These are phyloP conservation scores for Schizophyllum amplum DNA, from an alignment of 1,284 basidiomycete genomes.

Conservation along the genomic window DNA sequence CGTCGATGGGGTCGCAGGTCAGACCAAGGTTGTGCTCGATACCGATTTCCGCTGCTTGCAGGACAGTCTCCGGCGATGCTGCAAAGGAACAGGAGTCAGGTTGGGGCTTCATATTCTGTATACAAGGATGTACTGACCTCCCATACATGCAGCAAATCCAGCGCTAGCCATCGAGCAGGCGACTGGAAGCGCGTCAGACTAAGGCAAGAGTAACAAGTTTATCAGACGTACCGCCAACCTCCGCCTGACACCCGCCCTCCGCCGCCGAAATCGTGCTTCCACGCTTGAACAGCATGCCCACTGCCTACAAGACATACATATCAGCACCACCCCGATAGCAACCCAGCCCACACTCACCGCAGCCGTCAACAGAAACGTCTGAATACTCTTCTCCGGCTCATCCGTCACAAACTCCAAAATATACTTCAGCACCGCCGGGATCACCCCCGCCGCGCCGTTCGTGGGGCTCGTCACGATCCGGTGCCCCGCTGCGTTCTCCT, in stretches of 20 bases:
- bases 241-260: slow-evolving; percentile 85
- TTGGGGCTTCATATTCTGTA: slow-evolving; percentile 4
- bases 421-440: slow-evolving; percentile 87
- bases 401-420: slow-evolving; percentile 78
- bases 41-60: slow-evolving; percentile 91
- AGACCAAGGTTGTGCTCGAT: slow-evolving; percentile 31
- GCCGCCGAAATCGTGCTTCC: slow-evolving; percentile 96
- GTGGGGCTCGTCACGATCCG: slow-evolving; percentile 94
- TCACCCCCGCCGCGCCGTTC: slow-evolving; percentile 84
- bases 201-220: slow-evolving; percentile 14
- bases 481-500: slow-evolving; percentile 88
- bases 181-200: slow-evolving; percentile 33
- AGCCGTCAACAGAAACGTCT: slow-evolving; percentile 83
- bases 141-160: slow-evolving; percentile 91
- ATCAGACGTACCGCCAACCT: slow-evolving; percentile 73
- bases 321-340: slow-evolving; percentile 7
- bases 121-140: slow-evolving; percentile 40
- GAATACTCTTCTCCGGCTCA: slow-evolving; percentile 78
- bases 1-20: slow-evolving; percentile 61
- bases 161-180: slow-evolving; percentile 90
- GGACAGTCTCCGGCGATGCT: slow-evolving; percentile 75
- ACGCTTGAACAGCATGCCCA: slow-evolving; percentile 97
- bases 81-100: slow-evolving; percentile 1
- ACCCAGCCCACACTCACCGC: slow-evolving; percentile 37
- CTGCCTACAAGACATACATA: slow-evolving; percentile 39